Evolutionary conservation across 176 grass and related monocot genomes (phyloP), one percentile per base, ranked within the genome.

Genomic region (Oryza coarctata): DNA sequence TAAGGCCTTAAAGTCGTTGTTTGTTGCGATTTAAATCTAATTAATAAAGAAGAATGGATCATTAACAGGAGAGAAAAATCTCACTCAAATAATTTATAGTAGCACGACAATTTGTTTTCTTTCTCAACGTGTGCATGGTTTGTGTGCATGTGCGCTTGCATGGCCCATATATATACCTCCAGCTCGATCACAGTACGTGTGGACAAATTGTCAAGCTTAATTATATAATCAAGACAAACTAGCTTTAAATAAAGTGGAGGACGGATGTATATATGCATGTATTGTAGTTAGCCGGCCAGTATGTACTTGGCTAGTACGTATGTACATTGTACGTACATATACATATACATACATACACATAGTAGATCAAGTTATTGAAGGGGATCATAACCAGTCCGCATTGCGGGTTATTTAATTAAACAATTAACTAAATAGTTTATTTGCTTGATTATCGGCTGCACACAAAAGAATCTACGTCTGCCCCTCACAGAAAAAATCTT

Each of bases 1-100:
- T 76, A 69, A 62, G 80, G 36, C 36, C 68, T 44, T 41, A 82
- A 72, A 82, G 80, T 63, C 68, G 36, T 71, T 29, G 52, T 44
- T 63, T 72, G 49, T 81, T 81, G 67, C 17, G 5, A 61, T 40
- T 71, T 70, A 39, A 28, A 23, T 55, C 31, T 18, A 36, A 17
- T 49, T 55, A 55, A n/a, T 55, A 2, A 55, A 30, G 38, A 63
- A 3, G 0, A 11, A 3, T 3, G 1, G 2, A 13, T 29, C 13
- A n/a, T 14, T 71, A 38, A 69, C 18, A 12, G 25, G 11, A 25
- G 35, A 26, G 1, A 43, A 28, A 70, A 39, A 41, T 41, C 36
- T 29, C 15, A 34, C 17, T 3, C 27, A 23, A 1, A n/a, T 23
- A 55, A 39, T 4, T 39, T 10, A 34, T 17, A 20, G 6, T 33